Evolutionary conservation across 2,329 filamentous ascomycete genomes (phyloP), one percentile per base, ranked within the genome.

Genomic region (Colletotrichum orchidophilum): DNA sequence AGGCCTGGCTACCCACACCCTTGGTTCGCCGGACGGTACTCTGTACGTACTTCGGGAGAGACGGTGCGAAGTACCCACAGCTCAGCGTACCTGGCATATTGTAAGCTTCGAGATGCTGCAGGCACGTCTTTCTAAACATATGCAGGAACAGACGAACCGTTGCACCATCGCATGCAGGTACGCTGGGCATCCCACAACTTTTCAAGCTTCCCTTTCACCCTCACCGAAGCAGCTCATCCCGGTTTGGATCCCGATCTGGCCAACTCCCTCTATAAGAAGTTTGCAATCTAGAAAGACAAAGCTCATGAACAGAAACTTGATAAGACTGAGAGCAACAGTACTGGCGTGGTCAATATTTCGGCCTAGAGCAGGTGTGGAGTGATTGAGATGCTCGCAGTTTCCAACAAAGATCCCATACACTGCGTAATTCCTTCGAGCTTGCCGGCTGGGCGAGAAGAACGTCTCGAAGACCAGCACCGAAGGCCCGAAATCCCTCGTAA

Each of bases 151-250:
- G 42, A 65, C 54, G 35, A 71, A 59, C 53, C 35, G 59, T 39
- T 68, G 66, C 61, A 72, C 59, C 39, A 39, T 54, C 64, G 42
- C 31, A 72, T 73, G 69, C 71, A 73, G 71, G 71, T 72, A 73
- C 71, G 39, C 27, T 21, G 29, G 57, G 62, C 42, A 53, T 53
- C 39, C 59, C 68, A 53, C 62, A 60, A 42, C 49, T 71, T 31
- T 29, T 13, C 33, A 53, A 29, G 26, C 49, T 49, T 49, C 53
- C 24, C 58, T 8, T 11, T 52, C 33, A 31, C 55, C 29, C 39
- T 61, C 46, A n/a, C 42, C 63, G 63, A 54, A n/a, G 29, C 49
- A 39, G 39, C 46, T 63, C 53, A 9, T 63, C 62, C 49, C 52
- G 46, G 46, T 15, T 65, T 31, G 27, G 33, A 42, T 18, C 9